These are phyloP conservation scores for Cercospora sp. DNA, from an alignment of 2,329 filamentous ascomycete species.

Conservation along the genomic window DNA sequence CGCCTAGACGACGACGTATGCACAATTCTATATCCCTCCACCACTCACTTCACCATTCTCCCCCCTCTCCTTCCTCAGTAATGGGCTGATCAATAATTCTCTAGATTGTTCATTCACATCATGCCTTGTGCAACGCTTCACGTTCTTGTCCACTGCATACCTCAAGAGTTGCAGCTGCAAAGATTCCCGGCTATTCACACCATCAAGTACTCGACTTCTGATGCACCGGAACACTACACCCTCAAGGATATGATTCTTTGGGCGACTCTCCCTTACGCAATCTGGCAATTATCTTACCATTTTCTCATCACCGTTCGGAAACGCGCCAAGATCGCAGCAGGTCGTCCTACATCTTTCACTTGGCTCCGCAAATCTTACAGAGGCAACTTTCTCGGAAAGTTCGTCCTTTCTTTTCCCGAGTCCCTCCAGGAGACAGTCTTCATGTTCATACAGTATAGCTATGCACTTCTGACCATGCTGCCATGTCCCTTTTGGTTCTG, in stretches of 20 bases:
- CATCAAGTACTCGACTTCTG: constrained; percentile 68
- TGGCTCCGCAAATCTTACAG: constrained; percentile 92
- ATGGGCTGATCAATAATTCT: constrained; percentile 13
- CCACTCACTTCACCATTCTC: background rate
- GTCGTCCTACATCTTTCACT: constrained; percentile 93
- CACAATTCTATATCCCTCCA: background rate
- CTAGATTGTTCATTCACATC: constrained; percentile 90
- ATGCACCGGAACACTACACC: constrained; percentile 72
- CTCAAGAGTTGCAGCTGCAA: constrained; percentile 62
- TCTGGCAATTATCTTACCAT: constrained; percentile 94
- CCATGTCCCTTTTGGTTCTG: constrained; percentile 95
- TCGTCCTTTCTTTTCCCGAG: constrained; percentile 76
- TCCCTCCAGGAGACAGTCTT: constrained; percentile 82
- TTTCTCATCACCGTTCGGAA: constrained; percentile 92
- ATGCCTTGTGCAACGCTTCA: constrained; percentile 96
- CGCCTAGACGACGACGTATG: constrained; percentile 29
- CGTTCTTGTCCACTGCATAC: constrained; percentile 81
- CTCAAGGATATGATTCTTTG: constrained; percentile 85
- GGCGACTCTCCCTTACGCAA: constrained; percentile 86
- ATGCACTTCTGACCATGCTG: constrained; percentile 89
- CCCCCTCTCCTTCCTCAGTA: background rate
- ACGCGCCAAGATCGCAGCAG: constrained; percentile 93
- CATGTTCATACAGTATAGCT: constrained; percentile 92
- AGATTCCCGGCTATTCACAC: constrained; percentile 83
- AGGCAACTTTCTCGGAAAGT: constrained; percentile 81